phyloP scores from a whole-genome alignment of 805 yeast species.

The Saturnispora besseyi region DNA sequence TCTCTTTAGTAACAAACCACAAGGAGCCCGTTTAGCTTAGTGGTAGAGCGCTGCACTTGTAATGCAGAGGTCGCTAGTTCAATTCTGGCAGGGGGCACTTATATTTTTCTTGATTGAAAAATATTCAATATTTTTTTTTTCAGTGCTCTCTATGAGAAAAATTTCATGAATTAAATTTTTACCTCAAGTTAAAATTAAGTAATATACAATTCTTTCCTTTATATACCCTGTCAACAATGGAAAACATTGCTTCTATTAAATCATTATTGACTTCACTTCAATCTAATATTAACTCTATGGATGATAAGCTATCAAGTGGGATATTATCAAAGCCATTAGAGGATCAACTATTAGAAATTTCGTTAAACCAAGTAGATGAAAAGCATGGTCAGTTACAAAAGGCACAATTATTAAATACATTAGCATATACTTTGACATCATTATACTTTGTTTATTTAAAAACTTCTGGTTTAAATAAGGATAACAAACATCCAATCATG shows the following conservation, averaged over 20 bases:
- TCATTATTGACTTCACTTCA: conserved; percentile 2
- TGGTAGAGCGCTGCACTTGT: conserved; percentile 99
- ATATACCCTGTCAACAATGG: conserved; percentile 7
- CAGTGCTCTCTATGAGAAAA: too few species aligned
- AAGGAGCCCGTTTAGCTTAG: conserved; percentile 88
- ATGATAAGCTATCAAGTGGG: neutral
- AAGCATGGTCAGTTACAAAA: conserved; percentile 19
- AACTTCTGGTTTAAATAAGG: conserved; percentile 42
- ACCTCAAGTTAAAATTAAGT: neutral
- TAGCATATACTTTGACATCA: conserved; percentile 47
- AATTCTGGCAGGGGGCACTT: conserved; percentile 76
- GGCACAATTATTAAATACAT: conserved; percentile 27
- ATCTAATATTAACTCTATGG: neutral
- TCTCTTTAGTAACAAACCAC: neutral
- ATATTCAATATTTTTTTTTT: too few species aligned
- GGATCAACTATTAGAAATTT: conserved; percentile 12
- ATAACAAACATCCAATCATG: conserved; percentile 55
- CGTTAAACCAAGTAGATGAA: conserved; percentile 8
- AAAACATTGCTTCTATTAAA: conserved; percentile 9
- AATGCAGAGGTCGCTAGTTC: conserved; percentile 97
- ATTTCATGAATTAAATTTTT: neutral
- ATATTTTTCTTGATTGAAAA: conserved; percentile 14
- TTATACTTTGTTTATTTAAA: conserved; percentile 52
- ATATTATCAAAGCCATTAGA: conserved; percentile 9
- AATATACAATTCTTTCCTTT: neutral